A percentile compares a stretch with the other conserved stretches of the same genome.
Evolutionary conservation across 192 early-diverging fungal species (phyloP).

Genomic region (Chytriomyces sp.): DNA sequence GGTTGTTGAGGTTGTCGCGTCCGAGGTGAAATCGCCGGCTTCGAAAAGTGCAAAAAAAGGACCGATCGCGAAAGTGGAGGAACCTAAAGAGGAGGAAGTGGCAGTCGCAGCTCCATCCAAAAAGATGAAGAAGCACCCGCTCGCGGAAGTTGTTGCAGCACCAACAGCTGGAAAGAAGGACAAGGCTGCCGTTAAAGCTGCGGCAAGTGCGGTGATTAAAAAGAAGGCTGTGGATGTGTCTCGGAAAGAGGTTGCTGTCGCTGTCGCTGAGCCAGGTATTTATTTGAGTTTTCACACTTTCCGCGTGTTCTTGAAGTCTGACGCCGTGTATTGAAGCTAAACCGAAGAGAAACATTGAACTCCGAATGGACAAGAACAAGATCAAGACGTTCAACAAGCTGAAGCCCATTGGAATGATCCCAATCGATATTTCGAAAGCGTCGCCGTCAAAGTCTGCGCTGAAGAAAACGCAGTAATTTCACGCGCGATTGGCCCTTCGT

Average conservation of each 20-base stretch:
- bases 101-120: neutral
- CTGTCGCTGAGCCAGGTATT: neutral
- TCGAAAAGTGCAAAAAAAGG: neutral
- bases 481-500: neutral
- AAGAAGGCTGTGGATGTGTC: neutral
- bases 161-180: neutral
- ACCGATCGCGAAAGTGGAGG: conserved; percentile 6
- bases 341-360: conserved; percentile 33
- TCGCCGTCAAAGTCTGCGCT: conserved; percentile 19
- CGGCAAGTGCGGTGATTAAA: neutral
- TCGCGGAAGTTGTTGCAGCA: conserved; percentile 2
- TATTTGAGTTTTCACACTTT: neutral
- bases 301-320: conserved; percentile 7
- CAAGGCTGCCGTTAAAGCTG: conserved; percentile 1
- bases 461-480: conserved; percentile 15
- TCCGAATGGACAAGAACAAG: conserved; percentile 41
- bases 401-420: conserved; percentile 21
- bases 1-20: neutral
- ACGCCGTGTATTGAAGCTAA: neutral
- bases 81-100: conserved; percentile 31
- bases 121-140: conserved; percentile 22
- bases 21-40: neutral
- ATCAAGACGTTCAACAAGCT: conserved; percentile 31
- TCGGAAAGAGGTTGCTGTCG: neutral
- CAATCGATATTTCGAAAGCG: conserved; percentile 7